Evolutionary conservation across 257 asterid species (phyloP), one percentile per base, ranked within the genome.

Genomic region (Solanum lycopersicoides): DNA sequence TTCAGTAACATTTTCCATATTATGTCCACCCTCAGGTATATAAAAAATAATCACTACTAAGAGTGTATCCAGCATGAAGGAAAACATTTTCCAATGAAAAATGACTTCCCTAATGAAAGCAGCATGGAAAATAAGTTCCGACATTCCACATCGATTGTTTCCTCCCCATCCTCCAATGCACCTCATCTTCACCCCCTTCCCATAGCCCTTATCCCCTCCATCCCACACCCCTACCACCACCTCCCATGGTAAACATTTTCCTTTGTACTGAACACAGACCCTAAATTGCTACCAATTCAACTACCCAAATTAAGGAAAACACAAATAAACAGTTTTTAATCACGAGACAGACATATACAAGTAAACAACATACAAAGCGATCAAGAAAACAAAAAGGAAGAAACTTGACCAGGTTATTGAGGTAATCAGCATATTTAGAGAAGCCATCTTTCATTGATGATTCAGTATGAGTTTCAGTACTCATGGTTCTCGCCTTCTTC

Each of bases 401-500:
- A 87, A 86, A 47, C 83, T 42, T 75, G 90, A 91, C 98, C 88
- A 94, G 95, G 88, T 93, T 89, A 83, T 94, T 95, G 86, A 95
- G 96, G 92, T 95, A 96, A 76, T 69, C 87, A 34, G 98, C 95
- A 71, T 97, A 95, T 73, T 89, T 80, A 39, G 98, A 68, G 87
- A 97, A 97, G 15, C 95, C 98, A 6, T 94, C 90, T 86, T 88
- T 94, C 97, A 97, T 93, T 18, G 91, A 83, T 9, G 92, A 80
- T 23, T 90, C 94, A 7, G 91, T 77, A n/a, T 66, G 92, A 42
- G 83, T 83, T 45, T 91, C 83, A 53, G 93, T 90, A 53, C 91
- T 87, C 89, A 94, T 88, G 15, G 92, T 91, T 86, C 94, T 88
- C 32, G 94, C 94, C 91, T 83, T 92, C 92, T 93, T 95, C 39